phyloP scores from a whole-genome alignment of 257 asterid species.

The Nicotiana attenuata region DNA sequence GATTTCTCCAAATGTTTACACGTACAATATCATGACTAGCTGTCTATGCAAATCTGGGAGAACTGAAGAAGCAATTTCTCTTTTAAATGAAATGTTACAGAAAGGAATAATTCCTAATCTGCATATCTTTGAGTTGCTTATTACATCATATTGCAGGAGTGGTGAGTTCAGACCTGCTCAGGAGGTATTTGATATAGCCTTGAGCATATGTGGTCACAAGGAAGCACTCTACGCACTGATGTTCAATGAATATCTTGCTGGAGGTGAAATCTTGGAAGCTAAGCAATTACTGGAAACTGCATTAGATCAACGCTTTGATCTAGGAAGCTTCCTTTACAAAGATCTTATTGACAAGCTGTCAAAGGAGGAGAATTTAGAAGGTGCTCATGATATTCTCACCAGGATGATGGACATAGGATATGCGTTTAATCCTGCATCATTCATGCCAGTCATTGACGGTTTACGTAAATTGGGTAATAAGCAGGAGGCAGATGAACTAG shows the following conservation, averaged over 20 bases:
- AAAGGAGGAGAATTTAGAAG: conserved; percentile 45
- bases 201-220: conserved; percentile 56
- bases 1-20: conserved; percentile 61
- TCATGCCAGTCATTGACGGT: conserved; percentile 81
- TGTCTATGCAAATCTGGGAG: conserved; percentile 66
- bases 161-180: conserved; percentile 93
- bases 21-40: conserved; percentile 63
- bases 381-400: conserved; percentile 48
- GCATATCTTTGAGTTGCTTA: conserved; percentile 53
- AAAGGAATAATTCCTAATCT: conserved; percentile 58
- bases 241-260: conserved; percentile 73
- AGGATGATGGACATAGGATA: conserved; percentile 61
- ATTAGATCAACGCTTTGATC: conserved; percentile 46
- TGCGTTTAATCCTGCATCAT: conserved; percentile 71
- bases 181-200: conserved; percentile 62
- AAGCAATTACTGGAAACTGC: conserved; percentile 64
- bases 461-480: conserved; percentile 53
- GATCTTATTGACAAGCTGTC: conserved; percentile 60
- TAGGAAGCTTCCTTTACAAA: conserved; percentile 54
- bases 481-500: conserved; percentile 64
- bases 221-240: conserved; percentile 56
- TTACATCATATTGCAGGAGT: conserved; percentile 63
- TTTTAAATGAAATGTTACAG: conserved; percentile 81
- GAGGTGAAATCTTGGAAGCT: conserved; percentile 72
- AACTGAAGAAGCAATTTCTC: conserved; percentile 73